These are phyloP conservation scores for Solanum bulbocastanum DNA, from an alignment of 257 asterid genomes.

Conservation along the genomic window DNA sequence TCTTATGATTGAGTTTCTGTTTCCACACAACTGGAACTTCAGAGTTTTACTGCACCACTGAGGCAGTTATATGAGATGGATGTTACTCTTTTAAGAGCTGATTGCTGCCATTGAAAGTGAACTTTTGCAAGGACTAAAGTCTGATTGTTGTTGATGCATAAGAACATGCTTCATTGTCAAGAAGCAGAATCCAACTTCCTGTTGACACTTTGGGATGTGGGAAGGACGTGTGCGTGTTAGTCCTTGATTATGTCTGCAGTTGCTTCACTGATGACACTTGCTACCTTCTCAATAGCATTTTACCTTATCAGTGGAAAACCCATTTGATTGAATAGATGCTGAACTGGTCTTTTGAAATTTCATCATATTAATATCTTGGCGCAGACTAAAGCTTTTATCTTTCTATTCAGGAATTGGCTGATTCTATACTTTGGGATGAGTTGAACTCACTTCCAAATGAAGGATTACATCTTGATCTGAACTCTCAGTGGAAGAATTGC, in stretches of 20 bases:
- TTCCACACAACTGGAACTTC: neutral
- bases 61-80: neutral
- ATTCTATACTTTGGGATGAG: constrained; percentile 75
- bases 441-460: constrained; percentile 47
- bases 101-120: neutral
- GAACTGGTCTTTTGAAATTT: neutral
- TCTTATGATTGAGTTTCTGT: neutral
- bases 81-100: neutral
- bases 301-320: neutral
- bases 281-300: neutral
- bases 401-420: constrained; percentile 58
- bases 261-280: neutral
- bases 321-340: neutral
- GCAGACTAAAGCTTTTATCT: constrained; percentile 1
- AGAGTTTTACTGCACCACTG: neutral
- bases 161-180: neutral
- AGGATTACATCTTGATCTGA: constrained; percentile 36
- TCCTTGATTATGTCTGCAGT: neutral
- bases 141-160: neutral
- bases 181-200: neutral
- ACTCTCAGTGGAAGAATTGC: constrained; percentile 78
- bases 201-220: neutral
- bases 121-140: neutral
- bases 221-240: neutral
- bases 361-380: neutral